These are phyloP conservation scores for Coelastrella sp. DNA, from an alignment of 139 green algal species.

Conservation along the genomic window DNA sequence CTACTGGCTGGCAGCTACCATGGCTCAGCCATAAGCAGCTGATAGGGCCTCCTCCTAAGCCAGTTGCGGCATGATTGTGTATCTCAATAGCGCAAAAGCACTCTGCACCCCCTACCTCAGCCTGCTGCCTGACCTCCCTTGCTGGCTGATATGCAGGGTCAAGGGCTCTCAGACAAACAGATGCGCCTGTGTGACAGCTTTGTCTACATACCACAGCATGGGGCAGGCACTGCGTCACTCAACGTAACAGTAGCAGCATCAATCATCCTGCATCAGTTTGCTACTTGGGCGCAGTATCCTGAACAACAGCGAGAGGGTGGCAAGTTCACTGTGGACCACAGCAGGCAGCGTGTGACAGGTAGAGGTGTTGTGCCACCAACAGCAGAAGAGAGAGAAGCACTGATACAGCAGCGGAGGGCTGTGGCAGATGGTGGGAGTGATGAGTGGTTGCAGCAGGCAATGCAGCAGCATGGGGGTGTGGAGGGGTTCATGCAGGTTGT, in stretches of 20 bases:
- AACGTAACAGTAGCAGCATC: conserved; percentile 94
- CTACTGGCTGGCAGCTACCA: conserved; percentile 78
- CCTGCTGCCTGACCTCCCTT: not conserved
- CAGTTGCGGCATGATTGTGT: not conserved
- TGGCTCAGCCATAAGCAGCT: conserved; percentile 95
- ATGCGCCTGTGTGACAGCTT: conserved; percentile 89
- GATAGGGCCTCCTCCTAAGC: conserved; percentile 82
- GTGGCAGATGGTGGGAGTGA: not conserved
- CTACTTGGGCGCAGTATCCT: conserved; percentile 80
- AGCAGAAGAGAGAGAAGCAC: conserved; percentile 4
- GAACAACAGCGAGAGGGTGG: conserved; percentile 76
- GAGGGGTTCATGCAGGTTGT: conserved; percentile 18
- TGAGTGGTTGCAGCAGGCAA: conserved; percentile 37
- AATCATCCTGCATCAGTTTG: conserved; percentile 97
- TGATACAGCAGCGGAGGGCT: conserved; percentile 13
- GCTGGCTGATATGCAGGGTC: conserved; percentile 65
- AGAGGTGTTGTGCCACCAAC: conserved; percentile 51
- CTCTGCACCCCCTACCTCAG: not conserved
- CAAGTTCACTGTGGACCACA: conserved; percentile 82
- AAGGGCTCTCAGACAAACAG: conserved; percentile 85
- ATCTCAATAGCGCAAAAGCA: not conserved
- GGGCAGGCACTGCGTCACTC: conserved; percentile 89
- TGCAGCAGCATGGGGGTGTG: conserved; percentile 24
- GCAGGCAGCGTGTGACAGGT: conserved; percentile 52
- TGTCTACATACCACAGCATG: conserved; percentile 91